Evolutionary conservation across 306 rosid species (phyloP), one percentile per base, ranked within the genome.

Genomic region (Quercus rubra): DNA sequence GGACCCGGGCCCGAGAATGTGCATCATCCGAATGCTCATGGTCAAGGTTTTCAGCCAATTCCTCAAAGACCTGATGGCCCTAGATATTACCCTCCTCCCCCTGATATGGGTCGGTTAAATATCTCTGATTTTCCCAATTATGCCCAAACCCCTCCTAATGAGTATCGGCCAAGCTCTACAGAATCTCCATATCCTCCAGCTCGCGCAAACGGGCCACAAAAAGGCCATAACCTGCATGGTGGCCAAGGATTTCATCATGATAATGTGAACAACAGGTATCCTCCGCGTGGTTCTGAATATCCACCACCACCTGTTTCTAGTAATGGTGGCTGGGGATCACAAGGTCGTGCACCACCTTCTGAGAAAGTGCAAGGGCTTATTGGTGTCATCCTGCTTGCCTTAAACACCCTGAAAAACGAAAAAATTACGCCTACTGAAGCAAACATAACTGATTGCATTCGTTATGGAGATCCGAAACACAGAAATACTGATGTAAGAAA

Each of bases 301-400:
- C 73, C 49, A 67, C 77, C 88, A 73, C 78, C 87, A 63, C 59
- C 78, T 64, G 72, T 28, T 80, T 81, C 92, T 74, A 77, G 75
- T 80, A 89, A 85, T 85, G 94, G 88, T 77, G 76, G 2, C 13
- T 92, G 94, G 97, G 98, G 98, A 77, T 75, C 93, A 71, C 85
- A 78, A 33, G 98, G 97, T 58, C 73, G 86, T 63, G 88, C 92
- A 67, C 84, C 88, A 76, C 96, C 98, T 67, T 86, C 98, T 35
- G 93, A 92, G 67, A 83, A 82, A 52, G 92, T 89, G 74, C 90
- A 88, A 84, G 88, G 89, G 64, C 92, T 86, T 80, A 72, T 87
- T 15, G 92, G 90, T 15, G 85, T 85, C 87, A 84, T 92, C 75
- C 61, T 94, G 68, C 85, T 77, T 57, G 79, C 97, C 52, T 82